These are phyloP conservation scores for Athelia psychrophila DNA, from an alignment of 1,284 basidiomycete genomes.

Conservation along the genomic window DNA sequence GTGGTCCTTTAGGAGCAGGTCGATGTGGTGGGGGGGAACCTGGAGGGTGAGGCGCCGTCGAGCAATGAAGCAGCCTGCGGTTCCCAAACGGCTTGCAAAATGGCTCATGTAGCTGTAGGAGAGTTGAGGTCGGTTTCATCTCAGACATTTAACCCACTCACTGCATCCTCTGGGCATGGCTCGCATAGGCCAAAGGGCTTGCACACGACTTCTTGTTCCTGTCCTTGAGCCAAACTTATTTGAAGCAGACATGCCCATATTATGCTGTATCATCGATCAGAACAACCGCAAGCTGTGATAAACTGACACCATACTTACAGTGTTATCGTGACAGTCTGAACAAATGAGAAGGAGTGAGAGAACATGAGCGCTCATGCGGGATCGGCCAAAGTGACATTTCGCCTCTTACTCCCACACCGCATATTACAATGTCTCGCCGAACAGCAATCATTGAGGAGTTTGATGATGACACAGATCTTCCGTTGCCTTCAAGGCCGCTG, in stretches of 20 bases:
- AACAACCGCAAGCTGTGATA: neutral
- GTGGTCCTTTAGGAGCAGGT: slow-evolving; percentile 13
- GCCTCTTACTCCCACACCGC: neutral
- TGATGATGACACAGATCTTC: slow-evolving; percentile 88
- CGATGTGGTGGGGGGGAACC: slow-evolving; percentile 13
- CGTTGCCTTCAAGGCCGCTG: slow-evolving; percentile 61
- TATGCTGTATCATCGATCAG: neutral
- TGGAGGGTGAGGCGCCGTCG: slow-evolving; percentile 12
- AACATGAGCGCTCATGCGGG: slow-evolving; percentile 25
- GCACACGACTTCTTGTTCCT: slow-evolving; percentile 47
- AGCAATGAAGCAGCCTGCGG: slow-evolving; percentile 80
- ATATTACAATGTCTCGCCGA: slow-evolving; percentile 56
- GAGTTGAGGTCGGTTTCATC: neutral
- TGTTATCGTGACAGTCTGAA: slow-evolving; percentile 23
- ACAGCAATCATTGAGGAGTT: slow-evolving; percentile 71
- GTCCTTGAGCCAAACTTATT: slow-evolving; percentile 11
- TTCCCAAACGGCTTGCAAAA: slow-evolving; percentile 93
- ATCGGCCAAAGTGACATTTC: slow-evolving; percentile 1
- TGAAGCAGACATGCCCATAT: neutral
- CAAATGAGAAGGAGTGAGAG: slow-evolving; percentile 24
- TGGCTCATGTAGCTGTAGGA: slow-evolving; percentile 69
- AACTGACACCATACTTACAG: slow-evolving; percentile 22
- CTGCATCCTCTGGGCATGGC: slow-evolving; percentile 77
- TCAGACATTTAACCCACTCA: slow-evolving; percentile 36
- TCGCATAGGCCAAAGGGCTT: slow-evolving; percentile 79